Conservation (phyloP, 2,329 filamentous ascomycete species). For the Xylaria sp. region DNA sequence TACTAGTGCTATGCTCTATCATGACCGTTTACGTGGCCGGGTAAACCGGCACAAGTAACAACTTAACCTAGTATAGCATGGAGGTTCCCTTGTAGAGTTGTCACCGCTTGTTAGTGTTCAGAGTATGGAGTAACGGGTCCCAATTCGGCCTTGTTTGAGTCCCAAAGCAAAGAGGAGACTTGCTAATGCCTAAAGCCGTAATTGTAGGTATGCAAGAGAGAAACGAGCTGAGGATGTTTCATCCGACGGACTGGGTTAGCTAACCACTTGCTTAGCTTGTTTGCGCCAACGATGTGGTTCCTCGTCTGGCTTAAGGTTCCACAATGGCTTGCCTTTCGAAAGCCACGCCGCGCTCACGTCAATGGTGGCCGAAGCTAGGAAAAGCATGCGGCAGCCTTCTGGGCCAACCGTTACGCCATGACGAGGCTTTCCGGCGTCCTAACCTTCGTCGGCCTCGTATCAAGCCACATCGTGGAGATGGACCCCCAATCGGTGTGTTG, state of each 20-base stretch:
- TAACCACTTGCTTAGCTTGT: background rate
- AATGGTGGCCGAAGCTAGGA: slow-evolving; percentile 28
- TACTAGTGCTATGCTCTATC: slow-evolving; percentile 13
- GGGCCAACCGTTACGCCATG: slow-evolving; percentile 22
- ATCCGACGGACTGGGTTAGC: slow-evolving; percentile 20
- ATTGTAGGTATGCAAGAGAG: background rate
- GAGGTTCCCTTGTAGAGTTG: background rate
- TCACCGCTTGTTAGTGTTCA: no score
- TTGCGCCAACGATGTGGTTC: background rate
- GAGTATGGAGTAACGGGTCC: background rate
- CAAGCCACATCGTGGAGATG: slow-evolving; percentile 27
- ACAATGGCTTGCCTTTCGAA: slow-evolving; percentile 1
- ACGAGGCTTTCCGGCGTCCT: background rate
- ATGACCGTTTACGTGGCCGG: background rate
- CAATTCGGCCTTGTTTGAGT: background rate
- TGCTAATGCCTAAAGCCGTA: background rate
- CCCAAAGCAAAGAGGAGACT: background rate
- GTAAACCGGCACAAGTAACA: background rate
- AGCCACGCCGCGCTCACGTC: slow-evolving; percentile 10
- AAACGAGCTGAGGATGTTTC: slow-evolving; percentile 33
- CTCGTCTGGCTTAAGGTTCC: slow-evolving; percentile 8
- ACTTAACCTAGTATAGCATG: background rate
- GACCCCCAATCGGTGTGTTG: slow-evolving; percentile 10
- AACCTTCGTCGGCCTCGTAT: slow-evolving; percentile 13
- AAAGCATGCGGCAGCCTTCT: slow-evolving; percentile 15